Percentiles rank a stretch among this genome's conserved stretches.
These are phyloP conservation scores for Diplogelasinospora grovesii DNA, from an alignment of 495 filamentous ascomycete species.

Conservation along the genomic window DNA sequence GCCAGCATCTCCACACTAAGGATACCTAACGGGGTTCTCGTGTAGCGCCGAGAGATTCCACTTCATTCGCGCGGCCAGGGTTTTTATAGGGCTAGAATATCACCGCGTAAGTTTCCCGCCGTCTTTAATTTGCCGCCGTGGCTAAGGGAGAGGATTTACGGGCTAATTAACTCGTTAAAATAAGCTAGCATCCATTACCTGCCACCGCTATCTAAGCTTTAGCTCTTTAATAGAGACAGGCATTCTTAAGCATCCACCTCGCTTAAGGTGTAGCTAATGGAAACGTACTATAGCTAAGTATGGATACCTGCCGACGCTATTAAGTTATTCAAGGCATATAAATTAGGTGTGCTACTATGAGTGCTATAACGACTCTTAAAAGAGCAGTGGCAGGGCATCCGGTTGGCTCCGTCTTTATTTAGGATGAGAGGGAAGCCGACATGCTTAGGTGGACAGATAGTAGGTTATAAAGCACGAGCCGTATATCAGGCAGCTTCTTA, in stretches of 20 bases:
- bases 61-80: no score
- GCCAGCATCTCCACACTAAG: no score
- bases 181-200: neutral
- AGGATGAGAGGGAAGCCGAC: constrained; percentile 97
- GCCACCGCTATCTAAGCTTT: neutral
- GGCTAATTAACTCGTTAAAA: neutral
- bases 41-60: no score
- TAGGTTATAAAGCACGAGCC: constrained; percentile 97
- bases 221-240: no score
- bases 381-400: constrained; percentile 91
- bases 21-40: no score
- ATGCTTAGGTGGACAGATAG: constrained; percentile 99
- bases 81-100: no score
- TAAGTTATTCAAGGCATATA: constrained; percentile 94
- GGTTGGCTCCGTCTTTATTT: constrained; percentile 95
- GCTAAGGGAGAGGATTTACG: constrained; percentile 6
- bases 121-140: no score
- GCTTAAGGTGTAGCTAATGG: constrained; percentile 61
- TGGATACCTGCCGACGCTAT: constrained; percentile 92
- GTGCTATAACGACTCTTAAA: constrained; percentile 92
- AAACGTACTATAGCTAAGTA: constrained; percentile 91
- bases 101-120: no score
- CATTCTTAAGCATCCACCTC: no score
- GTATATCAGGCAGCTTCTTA: constrained; percentile 94
- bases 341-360: constrained; percentile 79